phyloP scores from a whole-genome alignment of 805 yeast species.

The Hanseniaspora guilliermondii region DNA sequence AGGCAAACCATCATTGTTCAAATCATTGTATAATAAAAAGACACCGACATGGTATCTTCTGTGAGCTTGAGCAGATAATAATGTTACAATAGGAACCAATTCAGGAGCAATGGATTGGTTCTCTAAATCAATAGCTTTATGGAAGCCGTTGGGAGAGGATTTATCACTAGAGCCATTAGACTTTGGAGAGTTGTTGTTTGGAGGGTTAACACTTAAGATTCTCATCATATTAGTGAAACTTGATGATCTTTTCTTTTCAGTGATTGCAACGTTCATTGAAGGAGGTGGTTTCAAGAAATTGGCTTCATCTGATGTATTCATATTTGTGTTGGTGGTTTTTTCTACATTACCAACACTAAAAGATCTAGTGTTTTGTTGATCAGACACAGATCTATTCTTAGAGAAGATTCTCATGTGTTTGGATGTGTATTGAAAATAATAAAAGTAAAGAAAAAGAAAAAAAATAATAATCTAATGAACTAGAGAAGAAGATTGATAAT shows the following conservation, averaged over 20 bases:
- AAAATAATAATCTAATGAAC: too few species aligned
- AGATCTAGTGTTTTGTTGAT: not conserved
- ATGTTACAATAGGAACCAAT: conserved; percentile 55
- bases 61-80: conserved; percentile 60
- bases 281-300: conserved; percentile 7
- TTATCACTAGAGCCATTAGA: not conserved
- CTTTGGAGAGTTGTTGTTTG: not conserved
- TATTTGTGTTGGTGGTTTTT: not conserved
- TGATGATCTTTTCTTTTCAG: conserved; percentile 9
- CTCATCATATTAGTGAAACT: conserved; percentile 13
- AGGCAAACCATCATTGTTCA: conserved; percentile 76
- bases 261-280: not conserved
- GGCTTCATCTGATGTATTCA: not conserved
- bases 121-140: conserved; percentile 13
- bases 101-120: conserved; percentile 27
- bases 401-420: conserved; percentile 16
- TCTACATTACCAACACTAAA: conserved; percentile 6
- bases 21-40: conserved; percentile 58
- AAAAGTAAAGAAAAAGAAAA: too few species aligned
- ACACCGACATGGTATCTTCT: conserved; percentile 68
- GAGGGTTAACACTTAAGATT: conserved; percentile 7
- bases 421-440: too few species aligned
- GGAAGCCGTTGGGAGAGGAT: conserved; percentile 5
- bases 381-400: conserved; percentile 12
- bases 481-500: too few species aligned